Base-by-base conservation (phyloP, 1,284 basidiomycete genomes). In the Ceratorhiza oryzae-sativae region DNA sequence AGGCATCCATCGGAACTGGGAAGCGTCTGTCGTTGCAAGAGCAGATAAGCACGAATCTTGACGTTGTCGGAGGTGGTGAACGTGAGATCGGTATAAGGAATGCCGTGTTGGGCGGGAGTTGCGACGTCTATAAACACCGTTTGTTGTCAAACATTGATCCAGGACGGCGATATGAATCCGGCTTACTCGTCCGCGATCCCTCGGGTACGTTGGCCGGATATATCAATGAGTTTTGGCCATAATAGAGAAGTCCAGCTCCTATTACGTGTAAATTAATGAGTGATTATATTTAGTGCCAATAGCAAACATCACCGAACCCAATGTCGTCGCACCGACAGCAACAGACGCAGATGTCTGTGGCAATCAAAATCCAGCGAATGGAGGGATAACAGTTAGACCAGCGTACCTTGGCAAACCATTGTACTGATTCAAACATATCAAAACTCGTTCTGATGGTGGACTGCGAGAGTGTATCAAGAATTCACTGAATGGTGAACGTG, bases 141-240 rank as follows among this genome's bases (percentile, higher is more conserved):
- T 41, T 42, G 20, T 51, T 27, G 27, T 20, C 12, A 12, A 32
- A n/a, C 23, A 13, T n/a, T 30, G 48, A 42, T 12, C 5, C 60
- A 34, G 65, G 18, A 39, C 9, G 15, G n/a, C 6, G 30, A 32
- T 53, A 70, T 27, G 41, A 25, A 42, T 25, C 5, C 27, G 13
- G 32, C 82, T 71, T 72, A 92, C 93, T 85, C 76, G 83, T 88
- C 41, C 94, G 83, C n/a, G 93, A 93, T 3, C 93, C 93, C 25
- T 88, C 85, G 12, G 94, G 94, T 76, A 91, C 90, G n/a, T 90
- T 88, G 30, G 93, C 89, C 0, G 94, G 95, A 79, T 97, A 97
- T 78, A 97, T 95, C 63, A 97, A 84, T 75, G 87, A 90, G 78
- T 90, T 90, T 80, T 97, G 94, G 45, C 91, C 91, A 77, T 93